phyloP scores from a whole-genome alignment of 2,329 filamentous ascomycete genomes.

The Fusarium piperis region DNA sequence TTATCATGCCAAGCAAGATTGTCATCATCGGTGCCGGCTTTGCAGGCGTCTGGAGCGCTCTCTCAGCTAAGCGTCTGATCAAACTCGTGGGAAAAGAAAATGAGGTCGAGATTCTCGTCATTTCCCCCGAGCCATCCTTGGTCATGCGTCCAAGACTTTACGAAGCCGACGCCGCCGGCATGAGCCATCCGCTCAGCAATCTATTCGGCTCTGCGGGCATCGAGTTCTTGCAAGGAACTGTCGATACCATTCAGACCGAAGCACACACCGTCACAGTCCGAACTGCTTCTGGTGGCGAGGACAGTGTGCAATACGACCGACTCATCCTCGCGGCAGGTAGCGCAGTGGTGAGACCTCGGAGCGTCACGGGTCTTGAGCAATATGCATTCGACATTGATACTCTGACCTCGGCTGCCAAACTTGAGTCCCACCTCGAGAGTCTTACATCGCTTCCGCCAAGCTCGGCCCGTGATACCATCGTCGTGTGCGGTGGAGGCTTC shows the following conservation, averaged over 20 bases:
- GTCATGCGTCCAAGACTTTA: conserved; percentile 49
- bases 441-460: conserved; percentile 31
- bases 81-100: background rate
- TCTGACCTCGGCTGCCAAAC: conserved; percentile 36
- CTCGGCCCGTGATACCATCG: conserved; percentile 46
- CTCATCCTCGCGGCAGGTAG: conserved; percentile 52
- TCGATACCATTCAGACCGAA: conserved; percentile 25
- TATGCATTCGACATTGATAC: conserved; percentile 50
- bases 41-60: conserved; percentile 20
- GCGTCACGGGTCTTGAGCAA: conserved; percentile 41
- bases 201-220: conserved; percentile 43
- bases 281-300: background rate
- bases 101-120: conserved; percentile 42
- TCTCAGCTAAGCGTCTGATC: conserved; percentile 21
- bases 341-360: conserved; percentile 39
- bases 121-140: conserved; percentile 46
- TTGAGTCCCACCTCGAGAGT: conserved; percentile 43
- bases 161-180: conserved; percentile 39
- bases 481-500: conserved; percentile 49
- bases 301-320: conserved; percentile 40
- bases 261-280: conserved; percentile 25
- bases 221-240: conserved; percentile 38
- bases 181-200: conserved; percentile 24
- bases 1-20: conserved; percentile 8
- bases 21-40: conserved; percentile 21